Evolutionary conservation across 345 rosid species (phyloP), one percentile per base, ranked within the genome.

Genomic region (Salix koriyanagi): DNA sequence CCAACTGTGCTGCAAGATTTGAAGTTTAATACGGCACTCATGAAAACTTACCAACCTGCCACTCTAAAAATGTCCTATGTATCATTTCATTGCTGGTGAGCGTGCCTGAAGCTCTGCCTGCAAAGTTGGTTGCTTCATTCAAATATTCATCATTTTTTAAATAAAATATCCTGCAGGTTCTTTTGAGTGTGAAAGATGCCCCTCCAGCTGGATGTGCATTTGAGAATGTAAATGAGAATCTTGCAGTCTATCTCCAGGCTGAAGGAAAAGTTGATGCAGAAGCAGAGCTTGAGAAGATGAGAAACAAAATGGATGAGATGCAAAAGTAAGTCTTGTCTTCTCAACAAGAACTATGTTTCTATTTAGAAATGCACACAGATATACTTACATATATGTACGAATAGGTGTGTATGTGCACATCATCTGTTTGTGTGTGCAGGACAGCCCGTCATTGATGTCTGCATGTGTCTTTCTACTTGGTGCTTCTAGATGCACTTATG

Each of bases 191-290:
- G 75, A 81, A 67, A 79, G 93, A 96, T 83, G 87, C 44, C 66
- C 93, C 94, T 72, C 98, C 97, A 21, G 79, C 81, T 60, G 90
- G 88, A 73, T 92, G 96, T 84, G 88, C 90, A 1, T 89, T 96
- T 48, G 94, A 91, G 88, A 91, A 88, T 6, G 97, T 96, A 19
- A 90, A 93, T 34, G 98, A 91, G 83, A 88, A 89, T 85, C 89
- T 96, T 67, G 87, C 84, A 78, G 91, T 93, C 62, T 93, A 96
- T 86, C 91, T 96, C 2, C 81, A 89, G 88, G 94, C 88, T 67
- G 84, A 91, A 26, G 94, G 98, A 73, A 77, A 84, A 70, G 83
- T 93, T 15, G 86, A 89, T 76, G 67, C 86, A 44, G 87, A 86
- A 77, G 91, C 88, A 58, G 96, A 93, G 79, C 89, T 66, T 18